Evolutionary conservation across 2,329 filamentous ascomycete genomes (phyloP).

Genomic region (Aspergillus transmontanensis): DNA sequence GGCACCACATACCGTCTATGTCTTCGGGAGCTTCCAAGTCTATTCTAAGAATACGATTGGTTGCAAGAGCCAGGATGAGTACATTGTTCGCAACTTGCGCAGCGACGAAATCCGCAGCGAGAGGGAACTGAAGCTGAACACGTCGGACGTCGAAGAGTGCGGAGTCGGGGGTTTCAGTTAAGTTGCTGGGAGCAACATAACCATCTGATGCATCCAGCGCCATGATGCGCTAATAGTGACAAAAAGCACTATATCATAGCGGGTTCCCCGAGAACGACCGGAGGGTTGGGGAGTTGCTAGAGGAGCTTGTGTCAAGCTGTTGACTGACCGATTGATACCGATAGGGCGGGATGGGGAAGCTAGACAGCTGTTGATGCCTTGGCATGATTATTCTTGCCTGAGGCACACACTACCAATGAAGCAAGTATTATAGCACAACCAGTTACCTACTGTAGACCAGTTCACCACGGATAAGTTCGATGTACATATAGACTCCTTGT

Average conservation of each 20-base stretch:
- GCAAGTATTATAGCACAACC: background rate
- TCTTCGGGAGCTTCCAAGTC: conserved; percentile 92
- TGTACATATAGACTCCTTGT: background rate
- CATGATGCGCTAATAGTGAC: conserved; percentile 55
- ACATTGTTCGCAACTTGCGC: conserved; percentile 98
- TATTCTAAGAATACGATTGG: conserved; percentile 88
- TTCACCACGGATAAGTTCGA: background rate
- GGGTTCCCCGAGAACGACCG: conserved; percentile 8
- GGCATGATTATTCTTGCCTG: conserved; percentile 4
- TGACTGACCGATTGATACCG: conserved; percentile 1
- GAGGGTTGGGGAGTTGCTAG: conserved; percentile 15
- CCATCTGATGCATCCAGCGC: conserved; percentile 71
- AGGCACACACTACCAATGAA: background rate
- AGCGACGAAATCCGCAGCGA: conserved; percentile 93
- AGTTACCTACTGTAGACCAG: background rate
- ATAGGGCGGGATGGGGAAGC: conserved; percentile 8
- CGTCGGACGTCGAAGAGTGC: conserved; percentile 84
- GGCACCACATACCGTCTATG: conserved; percentile 71
- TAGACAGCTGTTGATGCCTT: conserved; percentile 16
- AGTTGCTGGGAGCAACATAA: conserved; percentile 68
- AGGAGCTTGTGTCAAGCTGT: conserved; percentile 26
- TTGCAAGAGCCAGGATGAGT: conserved; percentile 86
- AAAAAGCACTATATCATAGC: conserved; percentile 33
- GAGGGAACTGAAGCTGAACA: conserved; percentile 90
- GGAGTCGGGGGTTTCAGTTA: conserved; percentile 61